A percentile compares a stretch with the other conserved stretches of the same genome.
These are phyloP conservation scores for Pestalotiopsis sp. DNA, from an alignment of 2,329 filamentous ascomycete species.

Conservation along the genomic window DNA sequence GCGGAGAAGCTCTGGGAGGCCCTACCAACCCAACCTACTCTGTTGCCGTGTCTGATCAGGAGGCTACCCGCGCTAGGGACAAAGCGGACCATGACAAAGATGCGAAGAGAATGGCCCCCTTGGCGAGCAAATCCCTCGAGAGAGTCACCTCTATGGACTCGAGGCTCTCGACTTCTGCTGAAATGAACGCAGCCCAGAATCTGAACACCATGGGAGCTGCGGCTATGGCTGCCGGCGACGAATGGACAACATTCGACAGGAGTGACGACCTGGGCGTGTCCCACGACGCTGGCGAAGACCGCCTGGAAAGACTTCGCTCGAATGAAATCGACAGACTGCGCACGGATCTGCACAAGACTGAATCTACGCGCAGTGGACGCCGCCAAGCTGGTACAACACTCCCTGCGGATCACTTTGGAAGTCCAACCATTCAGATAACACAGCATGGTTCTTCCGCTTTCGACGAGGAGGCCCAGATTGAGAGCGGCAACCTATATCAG, in stretches of 20 bases:
- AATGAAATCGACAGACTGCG: conserved; percentile 36
- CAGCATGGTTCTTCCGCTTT: conserved; percentile 23
- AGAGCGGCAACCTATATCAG: conserved; percentile 19
- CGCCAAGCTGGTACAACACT: conserved; percentile 31
- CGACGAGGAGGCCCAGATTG: conserved; percentile 33
- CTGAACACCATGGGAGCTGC: conserved; percentile 41
- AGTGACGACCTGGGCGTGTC: conserved; percentile 36
- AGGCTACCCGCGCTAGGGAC: conserved; percentile 64
- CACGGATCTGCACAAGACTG: conserved; percentile 23
- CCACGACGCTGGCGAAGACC: conserved; percentile 23
- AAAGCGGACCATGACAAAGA: conserved; percentile 62
- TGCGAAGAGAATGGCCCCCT: conserved; percentile 64
- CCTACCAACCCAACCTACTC: conserved; percentile 79
- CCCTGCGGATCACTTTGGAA: conserved; percentile 18
- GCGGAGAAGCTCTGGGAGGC: conserved; percentile 59
- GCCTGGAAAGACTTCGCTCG: conserved; percentile 34
- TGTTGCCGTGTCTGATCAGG: conserved; percentile 70
- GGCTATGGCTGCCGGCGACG: conserved; percentile 32
- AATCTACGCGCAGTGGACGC: conserved; percentile 29
- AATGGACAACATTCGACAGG: conserved; percentile 34
- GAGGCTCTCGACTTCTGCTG: conserved; percentile 30
- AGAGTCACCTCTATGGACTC: conserved; percentile 20
- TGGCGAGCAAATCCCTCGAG: conserved; percentile 19
- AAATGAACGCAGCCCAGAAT: conserved; percentile 45
- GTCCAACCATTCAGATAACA: conserved; percentile 27